Percentiles rank a stretch among this genome's conserved stretches.
Evolutionary conservation across 192 early-diverging fungal genomes (phyloP).

Genomic region (Geranomyces variabilis): DNA sequence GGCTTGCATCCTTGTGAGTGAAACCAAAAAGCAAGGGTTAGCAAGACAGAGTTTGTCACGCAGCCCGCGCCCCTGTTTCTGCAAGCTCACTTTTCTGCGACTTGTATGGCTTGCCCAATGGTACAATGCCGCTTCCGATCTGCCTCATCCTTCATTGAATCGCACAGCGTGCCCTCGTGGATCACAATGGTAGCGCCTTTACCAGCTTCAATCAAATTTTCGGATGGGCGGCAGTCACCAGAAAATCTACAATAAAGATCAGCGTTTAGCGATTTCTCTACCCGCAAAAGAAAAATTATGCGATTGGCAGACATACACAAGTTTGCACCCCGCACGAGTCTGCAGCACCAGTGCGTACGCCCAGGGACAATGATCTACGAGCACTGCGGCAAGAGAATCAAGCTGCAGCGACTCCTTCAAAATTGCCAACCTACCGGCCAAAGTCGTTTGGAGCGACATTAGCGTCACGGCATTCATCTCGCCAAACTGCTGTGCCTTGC

Average conservation of each 20-base stretch:
- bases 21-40: neutral
- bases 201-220: slow-evolving; percentile 70
- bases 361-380: slow-evolving; percentile 81
- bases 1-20: slow-evolving; percentile 71
- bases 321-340: slow-evolving; percentile 72
- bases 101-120: slow-evolving; percentile 81
- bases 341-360: slow-evolving; percentile 77
- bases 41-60: neutral
- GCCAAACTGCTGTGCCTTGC: too few species aligned
- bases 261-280: too few species aligned
- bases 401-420: slow-evolving; percentile 58
- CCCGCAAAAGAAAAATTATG: too few species aligned
- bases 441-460: too few species aligned
- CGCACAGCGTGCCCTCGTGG: slow-evolving; percentile 86
- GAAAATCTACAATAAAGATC: slow-evolving; percentile 59
- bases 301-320: slow-evolving; percentile 56
- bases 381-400: slow-evolving; percentile 60
- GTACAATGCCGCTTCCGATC: slow-evolving; percentile 83
- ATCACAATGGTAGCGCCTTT: slow-evolving; percentile 75
- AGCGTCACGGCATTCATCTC: too few species aligned
- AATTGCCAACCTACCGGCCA: slow-evolving; percentile 41
- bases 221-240: slow-evolving; percentile 91
- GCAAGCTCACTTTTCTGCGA: slow-evolving; percentile 58
- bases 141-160: slow-evolving; percentile 61
- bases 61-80: slow-evolving; percentile 28